These are phyloP conservation scores for Nannochloris sp. DNA, from an alignment of 139 green algal species.

Conservation along the genomic window DNA sequence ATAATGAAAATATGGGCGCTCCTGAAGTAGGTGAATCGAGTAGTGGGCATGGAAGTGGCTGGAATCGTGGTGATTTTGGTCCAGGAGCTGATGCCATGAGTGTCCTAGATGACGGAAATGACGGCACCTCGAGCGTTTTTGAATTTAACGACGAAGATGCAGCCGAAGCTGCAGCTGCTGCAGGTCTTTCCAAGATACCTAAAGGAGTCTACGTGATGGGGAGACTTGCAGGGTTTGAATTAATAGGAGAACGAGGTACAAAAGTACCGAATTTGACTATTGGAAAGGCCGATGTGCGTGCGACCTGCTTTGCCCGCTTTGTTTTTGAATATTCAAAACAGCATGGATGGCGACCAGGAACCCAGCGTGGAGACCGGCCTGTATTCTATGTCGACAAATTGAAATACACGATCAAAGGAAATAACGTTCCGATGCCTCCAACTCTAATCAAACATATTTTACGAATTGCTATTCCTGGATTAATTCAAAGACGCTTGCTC, in stretches of 20 bases:
- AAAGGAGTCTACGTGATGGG: slow-evolving; percentile 45
- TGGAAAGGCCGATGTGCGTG: slow-evolving; percentile 52
- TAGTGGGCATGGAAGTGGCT: background rate
- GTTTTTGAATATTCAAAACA: slow-evolving; percentile 40
- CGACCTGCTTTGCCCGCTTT: slow-evolving; percentile 24
- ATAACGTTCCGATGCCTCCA: slow-evolving; percentile 54
- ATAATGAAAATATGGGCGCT: too few relatives aligned
- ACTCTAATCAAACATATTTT: slow-evolving; percentile 51
- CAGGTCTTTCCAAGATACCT: background rate
- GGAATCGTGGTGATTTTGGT: background rate
- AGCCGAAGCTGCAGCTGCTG: background rate
- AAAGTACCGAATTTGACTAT: slow-evolving; percentile 70
- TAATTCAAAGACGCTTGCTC: slow-evolving; percentile 41
- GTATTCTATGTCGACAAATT: slow-evolving; percentile 48
- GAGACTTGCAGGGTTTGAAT: slow-evolving; percentile 40
- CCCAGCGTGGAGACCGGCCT: slow-evolving; percentile 11
- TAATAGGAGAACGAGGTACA: slow-evolving; percentile 66
- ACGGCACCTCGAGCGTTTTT: background rate
- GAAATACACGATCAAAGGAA: slow-evolving; percentile 31
- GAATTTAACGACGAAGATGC: background rate
- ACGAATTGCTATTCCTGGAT: slow-evolving; percentile 28
- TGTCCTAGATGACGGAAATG: background rate
- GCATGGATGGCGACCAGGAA: slow-evolving; percentile 3
- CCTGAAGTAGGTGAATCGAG: background rate
- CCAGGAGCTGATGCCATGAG: background rate